These are phyloP conservation scores for Onygenales sp. DNA, from an alignment of 2,329 filamentous ascomycete genomes.

Conservation along the genomic window DNA sequence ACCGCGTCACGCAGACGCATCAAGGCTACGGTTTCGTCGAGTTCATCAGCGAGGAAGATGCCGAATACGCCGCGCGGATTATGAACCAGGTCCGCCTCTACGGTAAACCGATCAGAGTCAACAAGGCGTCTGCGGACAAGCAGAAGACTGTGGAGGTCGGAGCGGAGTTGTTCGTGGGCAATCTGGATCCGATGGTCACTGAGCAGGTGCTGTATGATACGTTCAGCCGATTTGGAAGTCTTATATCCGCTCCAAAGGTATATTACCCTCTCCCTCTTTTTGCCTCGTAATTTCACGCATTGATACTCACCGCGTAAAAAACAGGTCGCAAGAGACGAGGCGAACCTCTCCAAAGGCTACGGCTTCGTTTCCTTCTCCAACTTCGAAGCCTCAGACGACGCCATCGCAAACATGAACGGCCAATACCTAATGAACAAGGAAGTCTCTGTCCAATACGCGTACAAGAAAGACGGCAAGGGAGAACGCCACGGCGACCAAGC, in stretches of 20 bases:
- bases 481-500: constrained; percentile 92
- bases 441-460: constrained; percentile 92
- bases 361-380: constrained; percentile 89
- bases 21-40: constrained; percentile 99
- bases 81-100: constrained; percentile 94
- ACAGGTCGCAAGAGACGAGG: constrained; percentile 70
- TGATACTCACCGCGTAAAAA: too few relatives aligned
- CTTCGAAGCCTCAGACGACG: constrained; percentile 89
- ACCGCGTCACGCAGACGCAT: constrained; percentile 91
- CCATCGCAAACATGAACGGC: constrained; percentile 85
- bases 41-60: constrained; percentile 89
- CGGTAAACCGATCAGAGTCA: constrained; percentile 91
- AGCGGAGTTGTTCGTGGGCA: constrained; percentile 93
- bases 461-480: constrained; percentile 98
- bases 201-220: constrained; percentile 95
- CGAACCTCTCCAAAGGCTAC: constrained; percentile 84
- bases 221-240: constrained; percentile 81
- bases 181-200: constrained; percentile 87
- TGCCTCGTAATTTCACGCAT: too few relatives aligned
- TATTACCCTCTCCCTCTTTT: constrained; percentile 4
- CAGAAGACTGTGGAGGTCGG: constrained; percentile 88
- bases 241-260: constrained; percentile 80
- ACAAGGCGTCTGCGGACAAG: constrained; percentile 90
- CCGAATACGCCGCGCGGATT: constrained; percentile 90
- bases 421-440: constrained; percentile 97